A percentile compares a stretch with the other conserved stretches of the same genome.
phyloP scores from a whole-genome alignment of 1,284 basidiomycete genomes.

The Cerrena zonata region DNA sequence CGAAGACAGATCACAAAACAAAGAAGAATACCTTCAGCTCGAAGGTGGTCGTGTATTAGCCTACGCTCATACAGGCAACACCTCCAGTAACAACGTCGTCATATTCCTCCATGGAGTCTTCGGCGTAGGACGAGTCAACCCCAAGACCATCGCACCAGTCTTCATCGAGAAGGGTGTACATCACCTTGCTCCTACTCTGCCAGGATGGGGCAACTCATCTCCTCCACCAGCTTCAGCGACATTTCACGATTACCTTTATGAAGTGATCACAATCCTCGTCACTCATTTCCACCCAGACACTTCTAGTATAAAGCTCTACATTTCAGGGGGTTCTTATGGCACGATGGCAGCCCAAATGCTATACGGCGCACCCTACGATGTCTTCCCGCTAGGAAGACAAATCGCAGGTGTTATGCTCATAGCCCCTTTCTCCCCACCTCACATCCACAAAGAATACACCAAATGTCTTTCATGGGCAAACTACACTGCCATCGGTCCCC shows the following conservation, averaged over 20 bases:
- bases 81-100: slow-evolving; percentile 40
- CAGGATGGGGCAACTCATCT: slow-evolving; percentile 52
- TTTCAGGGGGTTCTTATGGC: slow-evolving; percentile 50
- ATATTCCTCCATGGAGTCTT: slow-evolving; percentile 52
- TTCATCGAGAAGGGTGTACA: slow-evolving; percentile 39
- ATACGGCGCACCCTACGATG: slow-evolving; percentile 44
- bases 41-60: slow-evolving; percentile 43
- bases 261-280: slow-evolving; percentile 44
- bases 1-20: too few relatives aligned
- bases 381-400: slow-evolving; percentile 43
- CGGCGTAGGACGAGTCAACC: slow-evolving; percentile 34
- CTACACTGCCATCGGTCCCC: slow-evolving; percentile 38
- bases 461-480: slow-evolving; percentile 13
- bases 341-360: slow-evolving; percentile 52
- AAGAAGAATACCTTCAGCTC: slow-evolving; percentile 37
- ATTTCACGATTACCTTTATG: slow-evolving; percentile 40
- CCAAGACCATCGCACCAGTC: slow-evolving; percentile 22
- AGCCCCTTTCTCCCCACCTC: slow-evolving; percentile 42
- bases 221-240: slow-evolving; percentile 29
- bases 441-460: slow-evolving; percentile 40
- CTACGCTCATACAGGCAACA: slow-evolving; percentile 44
- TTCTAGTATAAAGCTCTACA: slow-evolving; percentile 39
- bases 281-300: slow-evolving; percentile 43
- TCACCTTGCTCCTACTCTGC: slow-evolving; percentile 44
- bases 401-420: slow-evolving; percentile 45